phyloP scores from a whole-genome alignment of 495 filamentous ascomycete species.

The Aspergillus avenaceus region DNA sequence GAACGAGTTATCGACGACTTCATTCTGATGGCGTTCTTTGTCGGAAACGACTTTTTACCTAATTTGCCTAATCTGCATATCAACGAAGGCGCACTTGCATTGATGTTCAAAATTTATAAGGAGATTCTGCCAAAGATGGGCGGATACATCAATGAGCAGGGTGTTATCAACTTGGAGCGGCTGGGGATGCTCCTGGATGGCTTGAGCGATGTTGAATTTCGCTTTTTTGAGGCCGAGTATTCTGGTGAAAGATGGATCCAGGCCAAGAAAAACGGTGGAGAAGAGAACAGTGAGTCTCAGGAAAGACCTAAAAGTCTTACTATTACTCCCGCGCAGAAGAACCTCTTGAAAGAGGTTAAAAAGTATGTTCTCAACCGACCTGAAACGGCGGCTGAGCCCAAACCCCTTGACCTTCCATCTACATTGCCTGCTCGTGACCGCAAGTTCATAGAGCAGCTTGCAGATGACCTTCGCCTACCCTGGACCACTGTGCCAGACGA shows the following conservation, averaged over 20 bases:
- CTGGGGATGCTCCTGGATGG: constrained; percentile 77
- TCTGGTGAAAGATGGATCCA: constrained; percentile 90
- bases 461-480: constrained; percentile 72
- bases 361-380: constrained; percentile 68
- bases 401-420: constrained; percentile 65
- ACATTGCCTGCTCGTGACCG: constrained; percentile 80
- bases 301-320: constrained; percentile 59
- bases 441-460: constrained; percentile 85
- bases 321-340: constrained; percentile 75
- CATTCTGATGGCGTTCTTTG: constrained; percentile 98
- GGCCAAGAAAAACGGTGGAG: constrained; percentile 54
- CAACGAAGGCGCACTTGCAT: constrained; percentile 91
- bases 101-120: constrained; percentile 98
- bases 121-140: constrained; percentile 78
- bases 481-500: constrained; percentile 80
- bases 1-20: constrained; percentile 98
- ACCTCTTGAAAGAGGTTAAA: constrained; percentile 76
- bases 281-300: constrained; percentile 53
- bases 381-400: constrained; percentile 35
- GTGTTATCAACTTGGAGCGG: constrained; percentile 80
- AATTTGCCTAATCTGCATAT: constrained; percentile 96
- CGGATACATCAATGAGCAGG: constrained; percentile 95
- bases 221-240: constrained; percentile 86
- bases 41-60: constrained; percentile 98
- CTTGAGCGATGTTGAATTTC: constrained; percentile 78